Percentiles rank a stretch among this genome's conserved stretches.
Evolutionary conservation across 257 asterid genomes (phyloP).

Genomic region (Solanum sitiens): DNA sequence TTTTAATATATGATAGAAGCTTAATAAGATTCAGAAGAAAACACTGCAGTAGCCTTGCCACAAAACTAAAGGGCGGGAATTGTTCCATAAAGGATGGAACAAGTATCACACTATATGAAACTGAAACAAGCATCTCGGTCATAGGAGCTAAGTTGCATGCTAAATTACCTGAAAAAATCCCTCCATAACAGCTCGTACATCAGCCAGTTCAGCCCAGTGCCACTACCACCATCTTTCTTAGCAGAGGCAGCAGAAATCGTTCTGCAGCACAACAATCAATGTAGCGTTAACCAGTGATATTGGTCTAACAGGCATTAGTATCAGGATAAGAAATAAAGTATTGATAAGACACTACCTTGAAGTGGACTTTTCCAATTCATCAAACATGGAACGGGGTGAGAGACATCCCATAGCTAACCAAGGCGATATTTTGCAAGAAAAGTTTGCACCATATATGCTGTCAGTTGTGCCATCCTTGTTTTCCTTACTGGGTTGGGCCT

Average conservation of each 20-base stretch:
- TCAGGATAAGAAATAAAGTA: not conserved
- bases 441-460: slow-evolving; percentile 87
- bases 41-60: not conserved
- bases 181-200: slow-evolving; percentile 97
- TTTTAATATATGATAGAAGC: not conserved
- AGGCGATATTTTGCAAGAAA: slow-evolving; percentile 94
- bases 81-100: not conserved
- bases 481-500: slow-evolving; percentile 49
- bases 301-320: not conserved
- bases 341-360: slow-evolving; percentile 37
- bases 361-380: slow-evolving; percentile 72
- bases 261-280: slow-evolving; percentile 26
- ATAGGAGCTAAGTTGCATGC: not conserved
- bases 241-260: slow-evolving; percentile 42
- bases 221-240: slow-evolving; percentile 40
- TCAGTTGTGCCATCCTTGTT: slow-evolving; percentile 45
- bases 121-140: not conserved
- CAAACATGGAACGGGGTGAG: slow-evolving; percentile 97
- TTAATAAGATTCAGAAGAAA: not conserved
- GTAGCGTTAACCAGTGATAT: not conserved
- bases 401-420: slow-evolving; percentile 99
- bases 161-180: slow-evolving; percentile 84
- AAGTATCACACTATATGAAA: not conserved
- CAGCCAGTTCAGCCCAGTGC: slow-evolving; percentile 83
- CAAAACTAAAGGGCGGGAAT: not conserved